These are phyloP conservation scores for Ogataea thermomethanolica DNA, from an alignment of 805 yeast species.

Conservation along the genomic window DNA sequence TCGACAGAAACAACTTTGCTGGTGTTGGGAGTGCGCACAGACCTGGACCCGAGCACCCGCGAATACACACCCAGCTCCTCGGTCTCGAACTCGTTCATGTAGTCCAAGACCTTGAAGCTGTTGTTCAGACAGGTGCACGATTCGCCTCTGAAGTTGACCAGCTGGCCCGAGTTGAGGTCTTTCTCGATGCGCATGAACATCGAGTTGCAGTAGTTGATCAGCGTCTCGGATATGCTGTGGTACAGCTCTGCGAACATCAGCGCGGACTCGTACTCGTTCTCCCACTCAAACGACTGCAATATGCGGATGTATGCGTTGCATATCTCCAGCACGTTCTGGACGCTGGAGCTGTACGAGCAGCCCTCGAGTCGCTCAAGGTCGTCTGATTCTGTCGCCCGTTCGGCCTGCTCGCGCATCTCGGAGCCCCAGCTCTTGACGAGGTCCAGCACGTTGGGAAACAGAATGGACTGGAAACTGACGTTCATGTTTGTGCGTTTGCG, in stretches of 20 bases:
- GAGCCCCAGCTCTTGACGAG: slow-evolving; percentile 26
- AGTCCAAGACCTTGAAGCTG: slow-evolving; percentile 22
- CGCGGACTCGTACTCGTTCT: slow-evolving; percentile 58
- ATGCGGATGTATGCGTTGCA: slow-evolving; percentile 41
- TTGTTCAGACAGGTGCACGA: slow-evolving; percentile 32
- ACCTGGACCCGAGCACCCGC: slow-evolving; percentile 9
- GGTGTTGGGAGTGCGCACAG: slow-evolving; percentile 1
- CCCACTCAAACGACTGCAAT: slow-evolving; percentile 65
- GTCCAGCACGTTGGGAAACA: slow-evolving; percentile 23
- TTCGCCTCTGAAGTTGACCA: slow-evolving; percentile 19
- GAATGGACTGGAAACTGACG: slow-evolving; percentile 25
- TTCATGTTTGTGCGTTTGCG: slow-evolving; percentile 19
- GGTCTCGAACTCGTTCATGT: slow-evolving; percentile 15
- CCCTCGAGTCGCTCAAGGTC: slow-evolving; percentile 40
- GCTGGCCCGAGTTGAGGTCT: slow-evolving; percentile 17
- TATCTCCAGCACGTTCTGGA: slow-evolving; percentile 26
- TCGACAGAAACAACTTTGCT: slow-evolving; percentile 24
- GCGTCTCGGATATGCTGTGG: slow-evolving; percentile 59
- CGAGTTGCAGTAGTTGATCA: slow-evolving; percentile 47
- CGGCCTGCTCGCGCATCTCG: slow-evolving; percentile 31
- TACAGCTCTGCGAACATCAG: slow-evolving; percentile 56
- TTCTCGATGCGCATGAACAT: slow-evolving; percentile 22
- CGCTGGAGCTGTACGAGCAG: slow-evolving; percentile 29
- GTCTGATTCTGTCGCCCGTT: slow-evolving; percentile 57
- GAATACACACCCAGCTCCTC: slow-evolving; percentile 15